These are phyloP conservation scores for Solanum pinnatisectum DNA, from an alignment of 257 asterid species.

Conservation along the genomic window DNA sequence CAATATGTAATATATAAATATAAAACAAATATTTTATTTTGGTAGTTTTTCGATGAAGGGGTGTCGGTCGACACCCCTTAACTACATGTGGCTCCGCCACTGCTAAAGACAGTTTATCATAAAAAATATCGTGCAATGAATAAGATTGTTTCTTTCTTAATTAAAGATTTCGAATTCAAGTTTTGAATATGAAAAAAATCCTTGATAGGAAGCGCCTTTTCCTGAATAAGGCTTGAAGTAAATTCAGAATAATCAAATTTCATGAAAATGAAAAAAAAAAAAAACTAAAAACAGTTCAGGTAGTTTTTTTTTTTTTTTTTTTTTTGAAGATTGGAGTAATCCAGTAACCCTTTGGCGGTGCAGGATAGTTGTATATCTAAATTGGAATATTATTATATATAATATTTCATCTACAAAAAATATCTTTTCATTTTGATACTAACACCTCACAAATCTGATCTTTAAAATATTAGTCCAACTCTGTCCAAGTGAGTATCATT, in stretches of 20 bases:
- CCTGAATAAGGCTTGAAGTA: not conserved
- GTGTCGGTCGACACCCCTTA: too few relatives aligned
- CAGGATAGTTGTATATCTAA: not conserved
- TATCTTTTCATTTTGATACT: not conserved
- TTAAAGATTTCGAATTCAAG: accelerated
- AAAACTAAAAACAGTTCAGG: not conserved
- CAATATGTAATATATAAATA: too few relatives aligned
- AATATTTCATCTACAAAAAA: not conserved
- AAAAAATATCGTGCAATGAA: too few relatives aligned
- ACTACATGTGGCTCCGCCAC: too few relatives aligned
- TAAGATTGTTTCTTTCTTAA: too few relatives aligned
- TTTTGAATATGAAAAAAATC: too few relatives aligned
- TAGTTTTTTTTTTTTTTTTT: not conserved
- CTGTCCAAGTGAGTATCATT: not conserved
- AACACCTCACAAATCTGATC: not conserved
- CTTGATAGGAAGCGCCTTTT: too few relatives aligned
- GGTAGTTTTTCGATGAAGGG: too few relatives aligned
- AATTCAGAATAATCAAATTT: too few relatives aligned
- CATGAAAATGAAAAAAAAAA: not conserved
- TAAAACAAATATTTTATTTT: too few relatives aligned
- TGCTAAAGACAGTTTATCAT: not conserved
- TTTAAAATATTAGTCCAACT: not conserved
- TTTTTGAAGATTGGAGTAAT: not conserved
- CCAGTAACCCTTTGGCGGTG: not conserved
- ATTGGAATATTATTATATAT: not conserved